Evolutionary conservation across 1,284 basidiomycete species (phyloP), one percentile per base, ranked within the genome.

Genomic region (Cutaneotrichosporon daszewskae): DNA sequence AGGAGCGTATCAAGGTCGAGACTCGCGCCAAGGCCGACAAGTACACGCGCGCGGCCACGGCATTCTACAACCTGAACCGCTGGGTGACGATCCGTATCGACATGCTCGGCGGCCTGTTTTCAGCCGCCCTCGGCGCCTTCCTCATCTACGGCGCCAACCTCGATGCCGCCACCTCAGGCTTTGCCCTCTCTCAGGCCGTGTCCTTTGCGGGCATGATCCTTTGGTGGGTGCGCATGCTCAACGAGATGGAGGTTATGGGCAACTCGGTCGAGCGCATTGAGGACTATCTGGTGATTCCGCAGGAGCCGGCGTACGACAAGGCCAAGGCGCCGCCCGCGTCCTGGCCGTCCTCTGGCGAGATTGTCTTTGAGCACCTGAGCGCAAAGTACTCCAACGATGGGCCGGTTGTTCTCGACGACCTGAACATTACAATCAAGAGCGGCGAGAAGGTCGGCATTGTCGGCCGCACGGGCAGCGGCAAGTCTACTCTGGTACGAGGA

Each of bases 381-480:
- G 73, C 73, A 17, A 60, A 62, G 42, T 74, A 72, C 48, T 54
- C 63, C 2, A 41, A 55, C 14, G 69, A 72, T 33, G 72, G 79
- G 63, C 51, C 74, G 58, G 54, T 57, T 4, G 78, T 83, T 0
- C 69, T 84, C 17, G 75, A 81, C 43, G 64, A 76, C 37, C 56
- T 84, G 17, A 74, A 75, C 12, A 77, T 84, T 58, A 64, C 72
- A 38, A 73, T 83, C 48, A 75, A 75, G 40, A 74, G 77, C 28
- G 81, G 82, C 19, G 77, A 82, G 54, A 75, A 79, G 31, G 72
- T 84, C 32, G 82, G 82, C 33, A 77, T 83, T 40, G 80, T 67
- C 16, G 84, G 84, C 17, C 74, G 84, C 25, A 86, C 84, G 0
- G 85, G 84, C 13, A 82, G 79, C 52, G 84, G 84, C 37, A 86